A percentile compares a stretch with the other conserved stretches of the same genome.
Evolutionary conservation across 768 basidiomycete genomes (phyloP).

Genomic region (Naganishia randhawae): DNA sequence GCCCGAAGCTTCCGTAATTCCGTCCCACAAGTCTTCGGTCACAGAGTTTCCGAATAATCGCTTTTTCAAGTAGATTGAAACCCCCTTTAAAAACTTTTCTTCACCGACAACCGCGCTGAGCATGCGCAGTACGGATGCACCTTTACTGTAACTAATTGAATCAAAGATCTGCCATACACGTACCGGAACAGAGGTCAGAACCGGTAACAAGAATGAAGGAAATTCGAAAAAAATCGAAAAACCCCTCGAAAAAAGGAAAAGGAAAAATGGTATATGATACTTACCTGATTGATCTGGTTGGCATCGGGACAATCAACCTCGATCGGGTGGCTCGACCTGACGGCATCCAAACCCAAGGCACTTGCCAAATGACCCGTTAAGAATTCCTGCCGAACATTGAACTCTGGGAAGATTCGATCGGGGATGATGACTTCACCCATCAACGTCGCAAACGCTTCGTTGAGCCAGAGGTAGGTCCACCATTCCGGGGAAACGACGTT

Average conservation of each 20-base stretch:
- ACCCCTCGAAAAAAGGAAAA: too few species aligned
- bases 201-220: not conserved
- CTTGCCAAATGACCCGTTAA: slow-evolving; percentile 69
- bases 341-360: slow-evolving; percentile 79
- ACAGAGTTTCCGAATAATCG: slow-evolving; percentile 79
- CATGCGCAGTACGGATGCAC: slow-evolving; percentile 80
- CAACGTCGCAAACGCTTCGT: slow-evolving; percentile 74
- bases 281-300: slow-evolving; percentile 62
- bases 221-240: slow-evolving; percentile 54
- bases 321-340: slow-evolving; percentile 83
- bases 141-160: slow-evolving; percentile 73
- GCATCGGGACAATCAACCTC: slow-evolving; percentile 86
- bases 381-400: slow-evolving; percentile 77
- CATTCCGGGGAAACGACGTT: slow-evolving; percentile 67
- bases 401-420: slow-evolving; percentile 68
- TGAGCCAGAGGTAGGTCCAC: slow-evolving; percentile 53
- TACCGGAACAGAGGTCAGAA: not conserved
- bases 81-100: slow-evolving; percentile 78
- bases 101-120: slow-evolving; percentile 81
- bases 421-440: slow-evolving; percentile 85
- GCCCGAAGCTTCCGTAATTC: slow-evolving; percentile 69
- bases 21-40: slow-evolving; percentile 82
- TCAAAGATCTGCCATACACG: slow-evolving; percentile 71
- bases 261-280: not conserved
- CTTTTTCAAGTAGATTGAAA: slow-evolving; percentile 85